Evolutionary conservation across 768 basidiomycete species (phyloP).

Genomic region (Cystobasidium onofrii): DNA sequence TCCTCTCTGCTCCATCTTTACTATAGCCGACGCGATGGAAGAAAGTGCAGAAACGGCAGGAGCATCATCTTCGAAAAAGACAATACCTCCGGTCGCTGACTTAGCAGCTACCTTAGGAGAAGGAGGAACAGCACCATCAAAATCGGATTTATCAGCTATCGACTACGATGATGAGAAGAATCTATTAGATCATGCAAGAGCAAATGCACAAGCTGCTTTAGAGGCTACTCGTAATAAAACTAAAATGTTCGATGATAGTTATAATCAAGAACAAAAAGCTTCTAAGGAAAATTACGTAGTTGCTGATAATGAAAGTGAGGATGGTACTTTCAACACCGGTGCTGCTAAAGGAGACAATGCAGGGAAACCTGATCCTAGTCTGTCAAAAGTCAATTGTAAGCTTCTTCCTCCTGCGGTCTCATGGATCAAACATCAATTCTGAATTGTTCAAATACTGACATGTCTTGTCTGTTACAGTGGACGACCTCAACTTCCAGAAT

Average conservation of each 20-base stretch:
- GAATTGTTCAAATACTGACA: too few species aligned
- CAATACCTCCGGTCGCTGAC: conserved; percentile 40
- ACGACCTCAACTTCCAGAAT: conserved; percentile 98
- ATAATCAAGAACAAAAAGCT: conserved; percentile 70
- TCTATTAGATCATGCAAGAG: conserved; percentile 69
- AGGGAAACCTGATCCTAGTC: conserved; percentile 2
- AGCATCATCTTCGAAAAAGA: neutral
- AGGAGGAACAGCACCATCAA: conserved; percentile 60
- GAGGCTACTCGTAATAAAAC: conserved; percentile 68
- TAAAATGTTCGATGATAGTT: conserved; percentile 71
- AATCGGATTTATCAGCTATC: conserved; percentile 23
- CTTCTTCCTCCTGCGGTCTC: neutral
- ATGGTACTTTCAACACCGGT: neutral
- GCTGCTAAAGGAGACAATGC: neutral
- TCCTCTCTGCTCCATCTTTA: too few species aligned
- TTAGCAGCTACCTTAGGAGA: conserved; percentile 81
- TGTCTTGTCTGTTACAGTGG: conserved; percentile 52
- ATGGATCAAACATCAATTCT: neutral
- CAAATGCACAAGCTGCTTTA: conserved; percentile 84
- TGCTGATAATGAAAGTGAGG: neutral
- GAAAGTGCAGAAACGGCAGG: conserved; percentile 43
- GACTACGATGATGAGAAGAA: conserved; percentile 66
- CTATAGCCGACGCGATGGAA: conserved; percentile 46
- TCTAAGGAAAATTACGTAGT: conserved; percentile 54
- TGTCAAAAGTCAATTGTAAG: conserved; percentile 34